Base-by-base conservation (phyloP, 2,329 filamentous ascomycete species). In the Coccinonectria pachysandricola region DNA sequence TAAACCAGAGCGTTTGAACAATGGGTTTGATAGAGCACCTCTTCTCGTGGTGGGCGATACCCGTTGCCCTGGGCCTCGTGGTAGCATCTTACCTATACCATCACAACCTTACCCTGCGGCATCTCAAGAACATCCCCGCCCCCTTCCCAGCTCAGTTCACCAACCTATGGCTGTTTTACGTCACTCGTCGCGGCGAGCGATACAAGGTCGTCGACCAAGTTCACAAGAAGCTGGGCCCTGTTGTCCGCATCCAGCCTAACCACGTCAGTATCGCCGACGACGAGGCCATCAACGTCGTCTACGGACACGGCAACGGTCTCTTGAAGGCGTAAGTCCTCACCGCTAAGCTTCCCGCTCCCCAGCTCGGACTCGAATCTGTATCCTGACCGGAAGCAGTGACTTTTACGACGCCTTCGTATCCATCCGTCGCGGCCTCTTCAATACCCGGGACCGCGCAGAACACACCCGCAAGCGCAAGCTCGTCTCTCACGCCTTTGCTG, bases 351-450 rank as follows among this genome's bases (percentile, higher is more conserved):
- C 17, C 7, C 10, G 17, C 7, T 19, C 17, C 10, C 7, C 17
- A 19, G 7, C 7, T 19, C 17, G 7, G 10, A 19, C n/a, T n/a
- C n/a, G n/a, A n/a, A n/a, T n/a, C n/a, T n/a, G n/a, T n/a, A n/a
- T n/a, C n/a, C n/a, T n/a, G n/a, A n/a, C n/a, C 17, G 17, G 17
- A 19, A 19, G 10, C 6, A 85, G 79, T 21, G 77, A 88, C 3
- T 94, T 87, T 58, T 94, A 94, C 45, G 84, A 93, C 46, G 81
- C 83, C 25, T 94, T 94, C 44, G 85, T 94, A 28, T 87, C 81
- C 8, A 92, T 93, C 46, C 72, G 71, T 26, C 73, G 83, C 8
- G 85, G 85, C 12, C 65, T 95, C 8, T 95, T 94, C 72, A 94
- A 92, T 55, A 93, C 86, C 0, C 69, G 87, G 16, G 75, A 87